Percentiles rank a stretch among this genome's conserved stretches.
Conservation (phyloP, 768 basidiomycete genomes). For the Mycena venus region DNA sequence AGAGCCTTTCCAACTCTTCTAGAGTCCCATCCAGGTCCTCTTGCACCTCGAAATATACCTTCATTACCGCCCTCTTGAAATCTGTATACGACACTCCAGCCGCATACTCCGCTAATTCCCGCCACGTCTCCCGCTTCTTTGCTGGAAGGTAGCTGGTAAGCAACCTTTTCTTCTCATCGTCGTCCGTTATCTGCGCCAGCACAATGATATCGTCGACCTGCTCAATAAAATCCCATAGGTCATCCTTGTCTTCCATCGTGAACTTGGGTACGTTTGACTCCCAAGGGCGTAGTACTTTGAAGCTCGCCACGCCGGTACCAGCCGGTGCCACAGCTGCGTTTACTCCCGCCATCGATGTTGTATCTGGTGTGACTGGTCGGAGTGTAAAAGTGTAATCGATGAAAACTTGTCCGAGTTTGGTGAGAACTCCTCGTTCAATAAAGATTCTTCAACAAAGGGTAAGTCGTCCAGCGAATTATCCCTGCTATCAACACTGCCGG, state of each 20-base stretch:
- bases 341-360: not conserved
- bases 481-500: not conserved
- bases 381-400: not conserved
- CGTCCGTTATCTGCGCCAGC: slow-evolving; percentile 6
- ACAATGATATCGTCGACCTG: slow-evolving; percentile 23
- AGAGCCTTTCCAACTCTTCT: not conserved
- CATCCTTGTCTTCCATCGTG: slow-evolving; percentile 1
- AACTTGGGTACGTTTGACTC: slow-evolving; percentile 16
- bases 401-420: slow-evolving; percentile 2
- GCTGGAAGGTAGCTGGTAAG: slow-evolving; percentile 11
- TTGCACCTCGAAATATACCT: slow-evolving; percentile 12
- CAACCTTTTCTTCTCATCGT: slow-evolving; percentile 17
- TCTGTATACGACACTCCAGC: not conserved
- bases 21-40: slow-evolving; percentile 6
- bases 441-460: not conserved
- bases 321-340: not conserved
- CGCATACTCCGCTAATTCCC: not conserved
- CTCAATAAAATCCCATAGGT: slow-evolving; percentile 19
- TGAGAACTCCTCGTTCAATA: not conserved
- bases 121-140: slow-evolving; percentile 5
- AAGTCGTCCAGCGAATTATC: not conserved
- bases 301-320: slow-evolving; percentile 14
- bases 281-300: slow-evolving; percentile 23
- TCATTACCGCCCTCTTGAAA: slow-evolving; percentile 12
- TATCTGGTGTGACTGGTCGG: not conserved